Base-by-base conservation (phyloP, 139 green algal genomes). In the Volvox reticuliferus region DNA sequence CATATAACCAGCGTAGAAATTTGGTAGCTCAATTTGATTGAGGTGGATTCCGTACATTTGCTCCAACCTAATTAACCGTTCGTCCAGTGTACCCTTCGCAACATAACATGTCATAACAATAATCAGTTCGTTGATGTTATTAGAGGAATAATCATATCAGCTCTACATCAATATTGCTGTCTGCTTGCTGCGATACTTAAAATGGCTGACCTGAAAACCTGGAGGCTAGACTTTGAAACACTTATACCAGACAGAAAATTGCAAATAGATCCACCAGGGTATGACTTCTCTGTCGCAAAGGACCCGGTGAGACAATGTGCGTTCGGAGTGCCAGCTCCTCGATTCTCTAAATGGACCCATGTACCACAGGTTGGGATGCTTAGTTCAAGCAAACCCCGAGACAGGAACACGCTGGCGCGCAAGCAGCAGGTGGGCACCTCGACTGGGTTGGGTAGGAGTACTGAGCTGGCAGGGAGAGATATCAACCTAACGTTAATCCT, bases 211-310 rank as follows among this genome's bases (percentile, higher is more conserved):
- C 50, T 90, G 3, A 90, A 90, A 24, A 65, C 50, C 50, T 90
- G 86, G 86, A 21, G 73, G 12, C 33, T 95, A 62, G 91, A 93
- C 50, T 93, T 95, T 22, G 89, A 93, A 33, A 81, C 44, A 18
- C 24, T 93, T 6, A 63, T 77, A 36, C 83, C 86, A 37, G 87
- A 92, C 75, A 78, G 84, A 24, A 76, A 90, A 63, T 12, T 55
- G 78, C 44, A 88, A 44, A 37, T 92, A 13, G 91, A 96, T 73
- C 94, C 94, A 14, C 92, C 92, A n/a, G 94, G 92, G 16, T 96
- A 92, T 73, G 93, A 96, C 37, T 63, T 32, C 16, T 35, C 62
- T 1, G 82, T 94, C 5, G 90, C 94, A 12, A 91, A 90, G 33
- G 94, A 96, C 75, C 86, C 65, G 92, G 93, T 95, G 50, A 33